A percentile compares a stretch with the other conserved stretches of the same genome.
phyloP scores from a whole-genome alignment of 1,284 basidiomycete genomes.

The Melampsora abietis-canadensis region DNA sequence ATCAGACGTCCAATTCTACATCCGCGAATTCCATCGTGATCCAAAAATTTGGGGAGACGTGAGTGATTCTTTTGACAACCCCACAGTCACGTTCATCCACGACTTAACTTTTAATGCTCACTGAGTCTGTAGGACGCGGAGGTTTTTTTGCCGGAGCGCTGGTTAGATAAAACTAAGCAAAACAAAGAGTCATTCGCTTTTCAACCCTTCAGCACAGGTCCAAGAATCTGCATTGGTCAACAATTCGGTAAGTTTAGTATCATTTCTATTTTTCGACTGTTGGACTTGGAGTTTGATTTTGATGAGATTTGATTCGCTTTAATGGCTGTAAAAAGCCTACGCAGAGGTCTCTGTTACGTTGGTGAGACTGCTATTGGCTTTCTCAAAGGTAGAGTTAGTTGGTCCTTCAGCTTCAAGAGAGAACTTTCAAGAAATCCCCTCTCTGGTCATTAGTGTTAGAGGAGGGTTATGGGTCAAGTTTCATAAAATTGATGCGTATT shows the following conservation, averaged over 20 bases:
- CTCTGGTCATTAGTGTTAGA: conserved; percentile 17
- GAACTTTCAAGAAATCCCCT: conserved; percentile 9
- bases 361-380: conserved; percentile 64
- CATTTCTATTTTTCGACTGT: too few species aligned
- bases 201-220: conserved; percentile 45
- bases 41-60: conserved; percentile 45
- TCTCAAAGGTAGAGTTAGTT: conserved; percentile 61
- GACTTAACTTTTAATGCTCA: conserved; percentile 52
- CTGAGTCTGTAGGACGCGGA: conserved; percentile 65
- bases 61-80: conserved; percentile 54
- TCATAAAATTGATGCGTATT: too few species aligned
- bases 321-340: conserved; percentile 54
- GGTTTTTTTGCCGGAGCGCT: conserved; percentile 66
- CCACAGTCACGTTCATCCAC: too few species aligned
- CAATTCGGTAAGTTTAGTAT: conserved; percentile 58
- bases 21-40: conserved; percentile 46
- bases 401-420: background rate
- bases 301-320: background rate
- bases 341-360: conserved; percentile 70
- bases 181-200: conserved; percentile 44
- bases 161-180: conserved; percentile 42
- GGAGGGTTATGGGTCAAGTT: conserved; percentile 24
- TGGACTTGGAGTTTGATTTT: background rate
- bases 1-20: conserved; percentile 60
- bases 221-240: conserved; percentile 60